Conservation (phyloP, 2,329 filamentous ascomycete species). For the Calonectria fujianensis region DNA sequence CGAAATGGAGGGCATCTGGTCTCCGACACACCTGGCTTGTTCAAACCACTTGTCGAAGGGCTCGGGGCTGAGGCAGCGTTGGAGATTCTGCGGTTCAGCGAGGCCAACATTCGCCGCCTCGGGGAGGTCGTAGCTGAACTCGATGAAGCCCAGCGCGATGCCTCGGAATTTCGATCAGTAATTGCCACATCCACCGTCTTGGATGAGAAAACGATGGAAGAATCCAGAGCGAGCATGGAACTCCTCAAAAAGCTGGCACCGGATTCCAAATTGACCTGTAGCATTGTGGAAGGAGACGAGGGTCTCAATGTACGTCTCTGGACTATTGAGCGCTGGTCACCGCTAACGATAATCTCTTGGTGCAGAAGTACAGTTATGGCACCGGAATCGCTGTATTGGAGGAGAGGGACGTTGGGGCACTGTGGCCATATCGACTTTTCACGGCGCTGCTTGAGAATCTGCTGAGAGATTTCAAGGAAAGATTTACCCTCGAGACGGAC, state of each 20-base stretch:
- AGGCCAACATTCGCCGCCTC: slow-evolving; percentile 37
- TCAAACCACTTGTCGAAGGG: slow-evolving; percentile 54
- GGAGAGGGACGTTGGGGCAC: slow-evolving; percentile 63
- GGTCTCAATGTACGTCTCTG: slow-evolving; percentile 46
- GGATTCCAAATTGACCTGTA: background rate
- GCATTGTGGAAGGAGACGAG: slow-evolving; percentile 21
- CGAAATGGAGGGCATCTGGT: slow-evolving; percentile 55
- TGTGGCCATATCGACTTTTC: slow-evolving; percentile 69
- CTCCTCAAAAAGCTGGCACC: slow-evolving; percentile 2
- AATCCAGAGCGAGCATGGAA: slow-evolving; percentile 1
- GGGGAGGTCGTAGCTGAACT: slow-evolving; percentile 30
- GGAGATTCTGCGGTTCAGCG: slow-evolving; percentile 64
- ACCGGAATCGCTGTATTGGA: slow-evolving; percentile 56
- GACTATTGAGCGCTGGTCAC: background rate
- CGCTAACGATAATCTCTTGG: background rate
- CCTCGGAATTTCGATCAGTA: slow-evolving; percentile 31
- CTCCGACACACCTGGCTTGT: slow-evolving; percentile 60
- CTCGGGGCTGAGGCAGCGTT: slow-evolving; percentile 61
- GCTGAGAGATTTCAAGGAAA: slow-evolving; percentile 52
- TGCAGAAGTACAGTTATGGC: slow-evolving; percentile 35
- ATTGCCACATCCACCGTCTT: slow-evolving; percentile 18
- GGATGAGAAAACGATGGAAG: slow-evolving; percentile 21
- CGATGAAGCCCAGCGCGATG: slow-evolving; percentile 11
- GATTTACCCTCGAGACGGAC: slow-evolving; percentile 60
- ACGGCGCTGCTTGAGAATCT: slow-evolving; percentile 62